These are phyloP conservation scores for Taphrina communis DNA, from an alignment of 1,139 yeast genomes.

Conservation along the genomic window DNA sequence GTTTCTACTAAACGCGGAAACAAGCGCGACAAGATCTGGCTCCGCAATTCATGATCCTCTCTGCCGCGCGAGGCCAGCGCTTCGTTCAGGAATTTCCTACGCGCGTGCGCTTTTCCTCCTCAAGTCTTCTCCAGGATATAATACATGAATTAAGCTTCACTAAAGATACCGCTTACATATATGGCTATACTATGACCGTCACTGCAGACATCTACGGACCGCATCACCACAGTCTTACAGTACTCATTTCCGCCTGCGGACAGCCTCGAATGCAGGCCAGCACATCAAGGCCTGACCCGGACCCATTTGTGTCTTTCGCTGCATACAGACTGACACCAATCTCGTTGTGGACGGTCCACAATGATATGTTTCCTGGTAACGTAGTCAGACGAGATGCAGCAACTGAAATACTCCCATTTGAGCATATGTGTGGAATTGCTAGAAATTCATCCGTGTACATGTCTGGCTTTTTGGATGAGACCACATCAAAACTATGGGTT, in stretches of 20 bases:
- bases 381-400: neutral
- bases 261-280: conserved; percentile 1
- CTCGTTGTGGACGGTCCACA: neutral
- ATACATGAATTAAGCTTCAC: too few relatives aligned
- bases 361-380: neutral
- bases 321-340: neutral
- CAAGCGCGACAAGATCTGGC: too few relatives aligned
- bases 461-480: neutral
- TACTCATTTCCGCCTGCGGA: neutral
- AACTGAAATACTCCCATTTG: neutral
- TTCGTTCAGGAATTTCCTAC: too few relatives aligned
- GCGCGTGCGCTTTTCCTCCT: too few relatives aligned
- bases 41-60: too few relatives aligned
- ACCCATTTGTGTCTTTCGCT: neutral
- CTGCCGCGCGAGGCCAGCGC: too few relatives aligned
- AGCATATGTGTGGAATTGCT: neutral
- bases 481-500: neutral
- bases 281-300: neutral
- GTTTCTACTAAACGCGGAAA: too few relatives aligned
- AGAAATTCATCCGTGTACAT: neutral
- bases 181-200: too few relatives aligned
- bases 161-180: too few relatives aligned
- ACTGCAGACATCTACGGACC: too few relatives aligned
- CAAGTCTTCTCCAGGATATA: too few relatives aligned
- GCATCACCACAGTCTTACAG: neutral